Conservation (phyloP, 2,329 filamentous ascomycete genomes). For the Trichoderma hamatum region DNA sequence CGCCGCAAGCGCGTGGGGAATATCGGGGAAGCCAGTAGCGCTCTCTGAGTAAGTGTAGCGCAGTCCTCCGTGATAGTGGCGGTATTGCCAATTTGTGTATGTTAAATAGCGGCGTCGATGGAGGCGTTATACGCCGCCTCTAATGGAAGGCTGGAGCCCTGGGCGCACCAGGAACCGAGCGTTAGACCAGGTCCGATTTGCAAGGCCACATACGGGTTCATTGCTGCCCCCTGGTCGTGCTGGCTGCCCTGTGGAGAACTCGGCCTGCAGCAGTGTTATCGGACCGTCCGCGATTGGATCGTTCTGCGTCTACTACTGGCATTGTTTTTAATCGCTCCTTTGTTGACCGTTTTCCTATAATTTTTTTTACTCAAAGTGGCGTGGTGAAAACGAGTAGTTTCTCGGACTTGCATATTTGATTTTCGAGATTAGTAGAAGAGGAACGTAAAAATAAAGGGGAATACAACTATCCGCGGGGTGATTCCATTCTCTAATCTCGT, state of each 20-base stretch:
- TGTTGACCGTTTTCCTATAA: not conserved
- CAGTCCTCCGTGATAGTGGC: not conserved
- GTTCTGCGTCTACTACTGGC: not conserved
- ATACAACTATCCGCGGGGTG: not conserved
- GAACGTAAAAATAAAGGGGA: not conserved
- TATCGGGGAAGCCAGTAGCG: not conserved
- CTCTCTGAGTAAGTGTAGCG: not conserved
- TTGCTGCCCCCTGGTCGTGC: slow-evolving; percentile 2
- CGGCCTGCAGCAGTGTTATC: not conserved
- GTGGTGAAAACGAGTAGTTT: not conserved
- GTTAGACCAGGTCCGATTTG: slow-evolving; percentile 4
- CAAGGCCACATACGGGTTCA: not conserved
- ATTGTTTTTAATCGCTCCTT: not conserved
- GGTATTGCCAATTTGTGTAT: not conserved
- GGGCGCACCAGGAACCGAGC: slow-evolving; percentile 8
- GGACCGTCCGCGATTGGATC: slow-evolving; percentile 17
- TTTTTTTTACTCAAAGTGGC: not conserved
- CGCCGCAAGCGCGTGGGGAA: slow-evolving; percentile 21
- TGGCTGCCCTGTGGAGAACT: slow-evolving; percentile 11
- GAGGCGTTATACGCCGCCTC: not conserved
- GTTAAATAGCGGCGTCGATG: slow-evolving; percentile 6
- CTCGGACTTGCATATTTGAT: not conserved
- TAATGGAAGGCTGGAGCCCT: not conserved
- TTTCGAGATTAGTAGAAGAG: not conserved
- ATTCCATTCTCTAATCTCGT: not conserved